Percentiles rank a stretch among this genome's conserved stretches.
Conservation (phyloP, 2,329 filamentous ascomycete species). For the Orbilia javanica region DNA sequence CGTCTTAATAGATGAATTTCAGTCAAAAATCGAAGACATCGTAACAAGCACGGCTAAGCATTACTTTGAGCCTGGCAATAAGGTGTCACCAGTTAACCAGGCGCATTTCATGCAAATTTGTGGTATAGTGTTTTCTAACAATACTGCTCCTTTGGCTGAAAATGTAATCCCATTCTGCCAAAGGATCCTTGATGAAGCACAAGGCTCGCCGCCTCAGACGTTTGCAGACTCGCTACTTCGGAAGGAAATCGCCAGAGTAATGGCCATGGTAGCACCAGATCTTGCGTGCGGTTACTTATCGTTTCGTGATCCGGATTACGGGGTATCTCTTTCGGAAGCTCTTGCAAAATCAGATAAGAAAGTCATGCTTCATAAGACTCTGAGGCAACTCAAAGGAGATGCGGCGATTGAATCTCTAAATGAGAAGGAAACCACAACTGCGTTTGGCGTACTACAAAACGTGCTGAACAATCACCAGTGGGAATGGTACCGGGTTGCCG, state of each 20-base stretch:
- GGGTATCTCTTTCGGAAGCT: slow-evolving; percentile 41
- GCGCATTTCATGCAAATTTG: slow-evolving; percentile 42
- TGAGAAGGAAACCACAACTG: not conserved
- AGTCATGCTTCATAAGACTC: not conserved
- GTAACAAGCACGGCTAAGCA: not conserved
- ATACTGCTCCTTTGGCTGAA: not conserved
- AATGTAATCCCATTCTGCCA: slow-evolving; percentile 34
- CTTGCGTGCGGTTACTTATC: slow-evolving; percentile 42
- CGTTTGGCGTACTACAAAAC: slow-evolving; percentile 3
- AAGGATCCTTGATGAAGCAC: slow-evolving; percentile 6
- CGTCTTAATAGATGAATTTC: slow-evolving; percentile 20
- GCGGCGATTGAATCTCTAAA: not conserved
- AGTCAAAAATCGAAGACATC: not conserved
- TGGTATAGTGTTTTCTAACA: slow-evolving; percentile 1
- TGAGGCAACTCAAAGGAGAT: not conserved
- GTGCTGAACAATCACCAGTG: slow-evolving; percentile 31
- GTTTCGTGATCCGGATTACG: slow-evolving; percentile 47
- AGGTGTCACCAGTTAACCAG: slow-evolving; percentile 41
- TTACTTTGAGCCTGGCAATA: not conserved
- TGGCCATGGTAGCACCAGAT: slow-evolving; percentile 31
- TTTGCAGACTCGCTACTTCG: slow-evolving; percentile 48
- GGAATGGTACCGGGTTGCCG: slow-evolving; percentile 51
- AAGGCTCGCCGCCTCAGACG: slow-evolving; percentile 14
- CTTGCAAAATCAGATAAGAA: not conserved
- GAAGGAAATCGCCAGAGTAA: slow-evolving; percentile 44